These are phyloP conservation scores for Colletotrichum plurivorum DNA, from an alignment of 2,329 filamentous ascomycete genomes.

Conservation along the genomic window DNA sequence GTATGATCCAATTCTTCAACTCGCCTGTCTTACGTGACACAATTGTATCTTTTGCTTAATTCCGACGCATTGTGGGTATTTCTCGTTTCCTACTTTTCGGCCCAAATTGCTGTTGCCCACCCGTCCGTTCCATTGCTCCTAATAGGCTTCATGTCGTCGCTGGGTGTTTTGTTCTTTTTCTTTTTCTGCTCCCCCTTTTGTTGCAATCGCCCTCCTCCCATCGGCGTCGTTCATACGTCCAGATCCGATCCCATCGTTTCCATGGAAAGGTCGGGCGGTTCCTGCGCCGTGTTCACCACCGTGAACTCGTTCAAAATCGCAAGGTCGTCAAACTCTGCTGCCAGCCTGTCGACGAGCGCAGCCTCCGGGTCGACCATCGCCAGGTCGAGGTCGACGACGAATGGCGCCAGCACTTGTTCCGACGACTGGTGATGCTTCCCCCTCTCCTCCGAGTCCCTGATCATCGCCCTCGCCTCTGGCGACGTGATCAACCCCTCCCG, in stretches of 20 bases:
- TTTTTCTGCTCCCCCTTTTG: too few relatives aligned
- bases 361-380: constrained; percentile 5
- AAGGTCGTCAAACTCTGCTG: constrained; percentile 29
- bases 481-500: constrained; percentile 9
- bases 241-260: constrained; percentile 1
- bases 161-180: too few relatives aligned
- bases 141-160: too few relatives aligned
- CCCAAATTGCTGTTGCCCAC: neutral
- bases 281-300: neutral
- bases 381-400: constrained; percentile 21
- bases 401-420: constrained; percentile 1
- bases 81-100: neutral
- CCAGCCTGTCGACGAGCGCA: constrained; percentile 3
- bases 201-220: too few relatives aligned
- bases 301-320: constrained; percentile 32
- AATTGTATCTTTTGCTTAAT: neutral
- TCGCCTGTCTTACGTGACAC: neutral
- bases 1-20: neutral
- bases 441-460: constrained; percentile 22
- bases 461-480: constrained; percentile 16
- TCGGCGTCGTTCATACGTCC: neutral
- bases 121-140: too few relatives aligned
- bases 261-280: neutral
- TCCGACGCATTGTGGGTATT: neutral
- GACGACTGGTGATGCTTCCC: constrained; percentile 8